Evolutionary conservation across 2,329 filamentous ascomycete species (phyloP).

Genomic region (Fusarium pseudograminearum): DNA sequence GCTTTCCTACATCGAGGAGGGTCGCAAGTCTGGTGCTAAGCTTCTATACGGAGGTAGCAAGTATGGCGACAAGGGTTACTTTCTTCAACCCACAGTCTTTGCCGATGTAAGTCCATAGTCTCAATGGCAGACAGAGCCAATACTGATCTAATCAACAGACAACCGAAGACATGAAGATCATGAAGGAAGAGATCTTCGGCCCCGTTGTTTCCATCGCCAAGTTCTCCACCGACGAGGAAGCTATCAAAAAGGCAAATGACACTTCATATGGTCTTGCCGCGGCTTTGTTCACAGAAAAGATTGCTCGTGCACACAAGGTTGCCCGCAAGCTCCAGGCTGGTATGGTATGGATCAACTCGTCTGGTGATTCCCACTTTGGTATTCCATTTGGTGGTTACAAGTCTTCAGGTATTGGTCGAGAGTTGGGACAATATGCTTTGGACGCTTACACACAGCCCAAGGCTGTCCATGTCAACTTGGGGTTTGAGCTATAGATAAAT

Average conservation of each 20-base stretch:
- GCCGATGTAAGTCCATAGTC: constrained; percentile 38
- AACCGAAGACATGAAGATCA: constrained; percentile 45
- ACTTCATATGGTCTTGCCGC: constrained; percentile 66
- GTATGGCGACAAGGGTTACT: constrained; percentile 46
- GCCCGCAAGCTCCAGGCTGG: constrained; percentile 66
- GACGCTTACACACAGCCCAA: constrained; percentile 48
- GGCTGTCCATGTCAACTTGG: constrained; percentile 45
- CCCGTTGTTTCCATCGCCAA: constrained; percentile 47
- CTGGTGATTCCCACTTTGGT: constrained; percentile 44
- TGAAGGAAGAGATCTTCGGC: constrained; percentile 51
- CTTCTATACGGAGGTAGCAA: constrained; percentile 57
- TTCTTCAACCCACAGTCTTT: constrained; percentile 47
- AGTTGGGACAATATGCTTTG: constrained; percentile 45
- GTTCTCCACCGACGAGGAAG: constrained; percentile 45
- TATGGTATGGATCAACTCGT: constrained; percentile 56
- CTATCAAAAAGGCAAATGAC: constrained; percentile 51
- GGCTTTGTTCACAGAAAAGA: constrained; percentile 67
- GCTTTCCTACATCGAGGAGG: constrained; percentile 72
- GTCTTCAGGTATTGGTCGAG: constrained; percentile 43
- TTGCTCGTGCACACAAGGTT: constrained; percentile 55
- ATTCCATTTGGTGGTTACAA: constrained; percentile 50
- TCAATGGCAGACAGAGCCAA: constrained; percentile 29
- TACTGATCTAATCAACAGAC: constrained; percentile 31
- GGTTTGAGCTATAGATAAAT: constrained; percentile 24
- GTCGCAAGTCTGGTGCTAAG: constrained; percentile 71